Evolutionary conservation across 1,284 basidiomycete species (phyloP), one percentile per base, ranked within the genome.

Genomic region (Inonotus hispidus): DNA sequence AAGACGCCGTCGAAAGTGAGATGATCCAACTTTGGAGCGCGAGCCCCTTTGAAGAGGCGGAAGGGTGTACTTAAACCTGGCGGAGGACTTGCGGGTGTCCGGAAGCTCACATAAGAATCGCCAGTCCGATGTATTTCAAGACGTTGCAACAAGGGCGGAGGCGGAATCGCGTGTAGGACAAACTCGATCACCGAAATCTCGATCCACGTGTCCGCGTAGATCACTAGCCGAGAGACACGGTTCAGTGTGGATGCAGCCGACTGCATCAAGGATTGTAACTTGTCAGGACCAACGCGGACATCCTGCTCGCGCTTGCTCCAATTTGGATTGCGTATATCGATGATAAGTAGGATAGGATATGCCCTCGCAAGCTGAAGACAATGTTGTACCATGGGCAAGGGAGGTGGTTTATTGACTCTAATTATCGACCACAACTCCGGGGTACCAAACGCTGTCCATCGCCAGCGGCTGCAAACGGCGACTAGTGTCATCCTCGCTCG

Each of bases 361-460:
- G 73, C 68, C 0, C 78, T 79, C 1, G 85, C 79, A 55, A 86
- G 75, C 27, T 81, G 73, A 54, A 87, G 72, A 75, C 81, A 85
- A 52, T 75, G 71, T 55, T 78, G 71, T 2, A 83, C 79, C 23
- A 79, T 77, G n/a, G 73, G 69, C 66, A 79, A 82, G 5, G 79
- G 74, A 56, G 78, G 74, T 8, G 64, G 58, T 41, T 83, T 81
- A 52, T 75, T 76, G 68, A 88, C 82, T 76, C 78, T 82, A 56
- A 87, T 75, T 11, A 79, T 78, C 64, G 77, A 83, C 85, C 85
- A 87, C 27, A 87, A 63, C n/a, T 79, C 80, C 1, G 75, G 68
- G 63, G 85, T 81, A 19, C 68, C 67, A 39, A 80, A 67, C 45
- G 78, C 77, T 29, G 80, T 68, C 35, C 71, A 68, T 45, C 85